A percentile compares a stretch with the other conserved stretches of the same genome.
phyloP scores from a whole-genome alignment of 1,284 basidiomycete genomes.

The Austropuccinia psidii region DNA sequence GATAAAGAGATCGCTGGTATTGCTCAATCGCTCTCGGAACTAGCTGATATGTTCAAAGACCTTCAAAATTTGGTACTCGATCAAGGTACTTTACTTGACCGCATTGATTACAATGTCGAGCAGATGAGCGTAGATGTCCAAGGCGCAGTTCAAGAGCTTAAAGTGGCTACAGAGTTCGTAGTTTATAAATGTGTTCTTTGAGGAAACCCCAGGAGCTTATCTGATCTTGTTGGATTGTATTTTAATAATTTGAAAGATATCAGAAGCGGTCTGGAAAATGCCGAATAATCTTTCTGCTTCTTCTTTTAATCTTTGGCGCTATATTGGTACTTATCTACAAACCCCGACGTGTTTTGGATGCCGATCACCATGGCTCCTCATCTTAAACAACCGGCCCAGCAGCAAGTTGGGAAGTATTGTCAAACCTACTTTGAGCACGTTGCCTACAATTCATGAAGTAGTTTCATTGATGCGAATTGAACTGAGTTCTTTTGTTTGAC shows the following conservation, averaged over 20 bases:
- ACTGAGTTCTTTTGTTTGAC: too few relatives aligned
- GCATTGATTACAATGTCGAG: slow-evolving; percentile 95
- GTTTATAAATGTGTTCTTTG: slow-evolving; percentile 43
- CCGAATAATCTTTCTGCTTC: slow-evolving; percentile 82
- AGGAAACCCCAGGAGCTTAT: background rate
- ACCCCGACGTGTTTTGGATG: slow-evolving; percentile 52
- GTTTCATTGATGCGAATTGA: too few relatives aligned
- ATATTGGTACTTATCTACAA: slow-evolving; percentile 73
- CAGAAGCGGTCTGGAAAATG: slow-evolving; percentile 85
- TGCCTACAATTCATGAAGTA: too few relatives aligned
- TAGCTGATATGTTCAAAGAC: slow-evolving; percentile 95
- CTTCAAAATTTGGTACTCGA: slow-evolving; percentile 88
- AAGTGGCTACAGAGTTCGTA: slow-evolving; percentile 67
- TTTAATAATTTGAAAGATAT: slow-evolving; percentile 56
- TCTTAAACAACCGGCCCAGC: too few relatives aligned
- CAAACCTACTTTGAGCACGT: too few relatives aligned
- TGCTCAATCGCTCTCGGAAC: slow-evolving; percentile 77
- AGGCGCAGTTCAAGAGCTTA: slow-evolving; percentile 76
- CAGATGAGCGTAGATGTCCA: slow-evolving; percentile 71
- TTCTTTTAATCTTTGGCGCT: slow-evolving; percentile 79
- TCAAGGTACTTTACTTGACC: slow-evolving; percentile 92
- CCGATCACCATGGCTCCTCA: too few relatives aligned
- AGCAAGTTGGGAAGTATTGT: too few relatives aligned
- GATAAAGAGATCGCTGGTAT: slow-evolving; percentile 78
- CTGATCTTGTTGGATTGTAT: background rate